Conservation (phyloP, 352 stramenopile genomes). For the Globisporangium emineosum region DNA sequence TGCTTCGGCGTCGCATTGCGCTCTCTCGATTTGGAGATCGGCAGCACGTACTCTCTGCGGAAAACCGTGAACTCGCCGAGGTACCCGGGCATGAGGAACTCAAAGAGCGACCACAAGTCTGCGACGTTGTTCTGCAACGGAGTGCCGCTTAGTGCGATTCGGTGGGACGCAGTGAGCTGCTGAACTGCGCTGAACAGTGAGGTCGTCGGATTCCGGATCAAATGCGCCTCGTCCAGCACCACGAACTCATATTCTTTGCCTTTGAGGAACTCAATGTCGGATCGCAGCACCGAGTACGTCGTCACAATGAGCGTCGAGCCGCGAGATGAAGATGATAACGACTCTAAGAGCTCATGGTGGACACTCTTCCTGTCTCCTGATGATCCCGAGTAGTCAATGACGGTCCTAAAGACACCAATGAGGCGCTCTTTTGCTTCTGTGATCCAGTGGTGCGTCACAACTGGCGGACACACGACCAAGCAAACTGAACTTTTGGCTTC, state of each 20-base stretch:
- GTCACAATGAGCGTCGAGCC: slow-evolving; percentile 48
- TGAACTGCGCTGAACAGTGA: slow-evolving; percentile 82
- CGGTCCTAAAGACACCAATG: slow-evolving; percentile 40
- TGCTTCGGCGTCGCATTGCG: slow-evolving; percentile 67
- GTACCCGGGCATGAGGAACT: slow-evolving; percentile 98
- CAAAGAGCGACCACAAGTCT: slow-evolving; percentile 97
- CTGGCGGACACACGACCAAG: slow-evolving; percentile 94
- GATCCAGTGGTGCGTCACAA: slow-evolving; percentile 95
- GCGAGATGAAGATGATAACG: background rate
- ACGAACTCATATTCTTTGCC: slow-evolving; percentile 73
- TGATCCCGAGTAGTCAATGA: slow-evolving; percentile 80
- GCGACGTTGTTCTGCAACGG: slow-evolving; percentile 97
- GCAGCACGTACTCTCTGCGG: slow-evolving; percentile 56
- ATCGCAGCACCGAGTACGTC: slow-evolving; percentile 88
- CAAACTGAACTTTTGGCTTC: slow-evolving; percentile 13
- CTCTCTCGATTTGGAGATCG: slow-evolving; percentile 56
- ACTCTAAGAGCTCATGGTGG: slow-evolving; percentile 8
- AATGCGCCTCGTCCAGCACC: slow-evolving; percentile 97
- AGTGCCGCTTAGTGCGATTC: slow-evolving; percentile 95
- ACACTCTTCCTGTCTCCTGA: slow-evolving; percentile 40
- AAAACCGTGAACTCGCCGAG: slow-evolving; percentile 85
- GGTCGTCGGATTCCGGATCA: slow-evolving; percentile 95
- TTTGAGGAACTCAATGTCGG: slow-evolving; percentile 70
- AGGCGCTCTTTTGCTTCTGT: slow-evolving; percentile 89
- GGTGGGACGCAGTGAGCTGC: slow-evolving; percentile 77